Conservation (phyloP, 176 grass and related monocot genomes). For the Pontederia paniculata region DNA sequence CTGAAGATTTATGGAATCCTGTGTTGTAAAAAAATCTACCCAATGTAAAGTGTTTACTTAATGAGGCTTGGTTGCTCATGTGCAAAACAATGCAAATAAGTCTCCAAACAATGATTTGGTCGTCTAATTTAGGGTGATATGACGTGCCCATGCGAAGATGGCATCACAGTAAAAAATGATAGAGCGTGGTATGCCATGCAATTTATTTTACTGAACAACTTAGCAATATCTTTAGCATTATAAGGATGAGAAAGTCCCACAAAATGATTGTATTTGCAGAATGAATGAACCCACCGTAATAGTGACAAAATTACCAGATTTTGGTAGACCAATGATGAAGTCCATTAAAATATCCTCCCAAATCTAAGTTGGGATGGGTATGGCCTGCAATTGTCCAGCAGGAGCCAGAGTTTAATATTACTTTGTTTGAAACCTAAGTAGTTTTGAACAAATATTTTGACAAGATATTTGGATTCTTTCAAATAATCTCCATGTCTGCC, state of each 20-base stretch:
- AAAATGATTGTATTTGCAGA: conserved; percentile 4
- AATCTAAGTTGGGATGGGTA: background rate
- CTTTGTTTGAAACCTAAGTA: background rate
- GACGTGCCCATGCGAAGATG: background rate
- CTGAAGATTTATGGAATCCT: too few species aligned
- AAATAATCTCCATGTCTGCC: background rate
- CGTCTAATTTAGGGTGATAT: background rate
- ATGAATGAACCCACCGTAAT: background rate
- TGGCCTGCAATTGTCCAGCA: background rate
- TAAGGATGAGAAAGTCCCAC: background rate
- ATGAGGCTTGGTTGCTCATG: too few species aligned
- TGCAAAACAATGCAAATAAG: too few species aligned
- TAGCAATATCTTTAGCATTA: background rate
- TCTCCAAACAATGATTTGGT: too few species aligned
- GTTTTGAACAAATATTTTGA: background rate
- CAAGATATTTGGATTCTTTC: background rate
- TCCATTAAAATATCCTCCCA: too few species aligned
- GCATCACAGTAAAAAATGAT: background rate
- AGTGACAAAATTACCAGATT: background rate
- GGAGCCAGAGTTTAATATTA: background rate
- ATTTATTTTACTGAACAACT: background rate
- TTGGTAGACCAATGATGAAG: background rate
- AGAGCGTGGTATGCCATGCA: background rate
- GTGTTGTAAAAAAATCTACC: too few species aligned
- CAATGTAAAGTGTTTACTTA: background rate